Percentiles rank a stretch among this genome's conserved stretches.
Evolutionary conservation across 495 filamentous ascomycete genomes (phyloP).

Genomic region (Aspergillus biplanus): DNA sequence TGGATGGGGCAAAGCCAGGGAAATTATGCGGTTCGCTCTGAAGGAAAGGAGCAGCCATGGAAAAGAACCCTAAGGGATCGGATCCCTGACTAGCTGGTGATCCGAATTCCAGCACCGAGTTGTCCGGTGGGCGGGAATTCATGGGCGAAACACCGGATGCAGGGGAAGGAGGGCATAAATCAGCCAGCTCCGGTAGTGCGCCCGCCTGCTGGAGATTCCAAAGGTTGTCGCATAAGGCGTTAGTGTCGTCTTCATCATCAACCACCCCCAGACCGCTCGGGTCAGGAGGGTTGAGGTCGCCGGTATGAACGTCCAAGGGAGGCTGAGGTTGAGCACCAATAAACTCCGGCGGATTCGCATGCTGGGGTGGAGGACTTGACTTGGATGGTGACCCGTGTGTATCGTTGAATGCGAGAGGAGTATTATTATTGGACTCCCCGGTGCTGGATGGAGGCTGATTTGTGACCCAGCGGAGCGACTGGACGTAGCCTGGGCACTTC

Average conservation of each 20-base stretch:
- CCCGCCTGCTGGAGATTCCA: slow-evolving; percentile 39
- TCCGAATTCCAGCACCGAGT: slow-evolving; percentile 33
- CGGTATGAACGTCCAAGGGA: slow-evolving; percentile 10
- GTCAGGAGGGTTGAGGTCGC: slow-evolving; percentile 12
- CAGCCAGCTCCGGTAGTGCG: slow-evolving; percentile 41
- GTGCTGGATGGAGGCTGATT: slow-evolving; percentile 42
- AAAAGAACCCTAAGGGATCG: slow-evolving; percentile 39
- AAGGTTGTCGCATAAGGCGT: slow-evolving; percentile 36
- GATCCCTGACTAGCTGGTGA: slow-evolving; percentile 28
- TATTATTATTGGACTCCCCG: slow-evolving; percentile 8
- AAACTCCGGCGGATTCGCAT: slow-evolving; percentile 8
- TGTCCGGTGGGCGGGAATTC: slow-evolving; percentile 22
- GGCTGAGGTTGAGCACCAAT: slow-evolving; percentile 11
- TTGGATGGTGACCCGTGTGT: slow-evolving; percentile 5
- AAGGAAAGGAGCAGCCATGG: slow-evolving; percentile 26
- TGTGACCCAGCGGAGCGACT: slow-evolving; percentile 58
- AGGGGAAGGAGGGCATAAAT: slow-evolving; percentile 36
- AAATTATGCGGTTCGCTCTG: slow-evolving; percentile 28
- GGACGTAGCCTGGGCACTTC: slow-evolving; percentile 56
- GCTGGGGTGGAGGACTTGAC: slow-evolving; percentile 5
- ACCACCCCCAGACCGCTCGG: slow-evolving; percentile 24
- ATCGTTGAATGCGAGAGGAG: slow-evolving; percentile 1
- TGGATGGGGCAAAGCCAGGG: slow-evolving; percentile 41
- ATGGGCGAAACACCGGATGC: slow-evolving; percentile 11
- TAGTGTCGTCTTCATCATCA: slow-evolving; percentile 19